Evolutionary conservation across 345 rosid species (phyloP), one percentile per base, ranked within the genome.

Genomic region (Gossypium stocksii): DNA sequence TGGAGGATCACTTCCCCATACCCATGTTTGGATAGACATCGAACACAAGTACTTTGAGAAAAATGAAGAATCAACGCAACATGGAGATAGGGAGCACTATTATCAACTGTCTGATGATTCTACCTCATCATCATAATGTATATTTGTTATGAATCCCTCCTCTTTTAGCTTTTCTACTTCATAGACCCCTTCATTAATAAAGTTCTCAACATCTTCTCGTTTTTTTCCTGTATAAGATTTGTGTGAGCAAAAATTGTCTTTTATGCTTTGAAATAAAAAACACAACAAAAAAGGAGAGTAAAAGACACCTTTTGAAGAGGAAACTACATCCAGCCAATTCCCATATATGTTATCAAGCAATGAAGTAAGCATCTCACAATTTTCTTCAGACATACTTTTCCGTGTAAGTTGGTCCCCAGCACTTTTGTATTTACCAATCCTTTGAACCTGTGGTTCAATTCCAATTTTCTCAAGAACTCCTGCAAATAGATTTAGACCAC

Each of bases 351-450:
- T 91, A 83, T 94, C 97, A 70, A 94, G 97, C 71, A 94, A 79
- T 19, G 90, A 84, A 41, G 94, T 92, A 80, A 94, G 85, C 98
- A 92, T 94, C 90, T 94, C 97, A 71, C 92, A 85, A 75, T 94
- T 94, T 81, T 92, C 98, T 83, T 92, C 87, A 1, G 98, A 92
- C 89, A 94, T 89, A 69, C 77, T 84, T 79, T 87, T 94, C 16
- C 97, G 91, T 1, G 83, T 71, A 72, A 94, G 92, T 79, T 91
- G 98, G 79, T 94, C 98, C 70, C 98, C 98, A 34, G 93, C 93
- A 85, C 97, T 92, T 85, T 92, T 94, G 80, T 91, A 94, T 81
- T 94, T 94, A 51, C 98, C 98, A 78, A 94, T 89, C 80, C 97
- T 86, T 86, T 92, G 85, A 34, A 94, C 91, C 81, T 92, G 93